These are phyloP conservation scores for Cercospora sesami DNA, from an alignment of 2,329 filamentous ascomycete genomes.

Conservation along the genomic window DNA sequence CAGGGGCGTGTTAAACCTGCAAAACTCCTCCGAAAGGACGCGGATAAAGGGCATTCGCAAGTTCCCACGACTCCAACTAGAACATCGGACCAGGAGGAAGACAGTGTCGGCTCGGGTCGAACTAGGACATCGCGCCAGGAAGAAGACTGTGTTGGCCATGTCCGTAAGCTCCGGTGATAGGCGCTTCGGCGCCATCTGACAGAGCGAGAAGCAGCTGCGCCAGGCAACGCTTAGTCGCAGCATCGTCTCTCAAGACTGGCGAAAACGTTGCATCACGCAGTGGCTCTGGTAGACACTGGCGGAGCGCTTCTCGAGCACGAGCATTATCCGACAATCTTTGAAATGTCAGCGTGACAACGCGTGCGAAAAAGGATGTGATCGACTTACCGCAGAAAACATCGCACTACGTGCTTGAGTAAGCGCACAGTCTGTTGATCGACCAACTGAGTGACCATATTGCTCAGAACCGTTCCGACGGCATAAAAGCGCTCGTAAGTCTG, in stretches of 20 bases:
- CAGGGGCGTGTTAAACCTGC: neutral
- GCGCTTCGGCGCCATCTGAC: slow-evolving; percentile 59
- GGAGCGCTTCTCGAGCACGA: slow-evolving; percentile 86
- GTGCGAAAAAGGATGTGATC: neutral
- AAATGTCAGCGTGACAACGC: slow-evolving; percentile 8
- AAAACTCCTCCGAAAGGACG: neutral
- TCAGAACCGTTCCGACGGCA: slow-evolving; percentile 92
- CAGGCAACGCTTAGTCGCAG: slow-evolving; percentile 94
- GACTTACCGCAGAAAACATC: slow-evolving; percentile 87
- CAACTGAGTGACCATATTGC: slow-evolving; percentile 97
- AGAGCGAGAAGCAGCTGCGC: slow-evolving; percentile 97
- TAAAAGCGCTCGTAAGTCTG: slow-evolving; percentile 99
- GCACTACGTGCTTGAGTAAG: slow-evolving; percentile 93
- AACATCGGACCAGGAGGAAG: neutral
- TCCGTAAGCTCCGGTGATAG: slow-evolving; percentile 13
- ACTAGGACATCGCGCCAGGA: slow-evolving; percentile 5
- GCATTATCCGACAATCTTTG: slow-evolving; percentile 89
- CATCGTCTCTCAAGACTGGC: slow-evolving; percentile 92
- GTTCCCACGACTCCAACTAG: neutral
- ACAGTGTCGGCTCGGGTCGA: neutral
- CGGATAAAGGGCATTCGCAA: neutral
- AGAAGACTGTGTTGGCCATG: slow-evolving; percentile 11
- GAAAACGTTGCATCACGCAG: slow-evolving; percentile 98
- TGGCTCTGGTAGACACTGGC: slow-evolving; percentile 96
- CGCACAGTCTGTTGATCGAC: slow-evolving; percentile 97